Percentiles rank a stretch among this genome's conserved stretches.
Conservation (phyloP, 306 rosid species). For the Senna siamea region DNA sequence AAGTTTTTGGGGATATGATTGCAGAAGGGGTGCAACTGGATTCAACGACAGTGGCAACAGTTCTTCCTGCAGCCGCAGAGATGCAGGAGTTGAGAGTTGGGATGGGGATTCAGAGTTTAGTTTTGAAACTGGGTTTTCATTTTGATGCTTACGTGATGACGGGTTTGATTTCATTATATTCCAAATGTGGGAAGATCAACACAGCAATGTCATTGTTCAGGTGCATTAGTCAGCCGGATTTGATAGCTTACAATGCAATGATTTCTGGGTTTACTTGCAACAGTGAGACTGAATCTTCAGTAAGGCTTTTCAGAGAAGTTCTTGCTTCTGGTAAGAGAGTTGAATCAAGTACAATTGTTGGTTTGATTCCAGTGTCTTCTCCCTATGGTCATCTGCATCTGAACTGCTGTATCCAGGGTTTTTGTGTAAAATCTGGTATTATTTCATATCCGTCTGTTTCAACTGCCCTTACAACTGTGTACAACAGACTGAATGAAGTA, state of each 20-base stretch:
- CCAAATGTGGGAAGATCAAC: slow-evolving; percentile 68
- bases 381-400: slow-evolving; percentile 79
- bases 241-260: slow-evolving; percentile 82
- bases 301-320: slow-evolving; percentile 65
- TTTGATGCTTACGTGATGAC: slow-evolving; percentile 64
- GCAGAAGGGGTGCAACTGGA: slow-evolving; percentile 51
- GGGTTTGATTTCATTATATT: slow-evolving; percentile 80
- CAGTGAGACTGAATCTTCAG: slow-evolving; percentile 58
- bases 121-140: slow-evolving; percentile 69
- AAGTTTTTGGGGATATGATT: slow-evolving; percentile 64
- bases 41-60: slow-evolving; percentile 62
- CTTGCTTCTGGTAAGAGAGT: slow-evolving; percentile 62
- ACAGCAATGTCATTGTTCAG: slow-evolving; percentile 64
- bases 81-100: slow-evolving; percentile 67
- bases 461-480: slow-evolving; percentile 75
- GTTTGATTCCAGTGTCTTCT: slow-evolving; percentile 76
- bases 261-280: slow-evolving; percentile 84
- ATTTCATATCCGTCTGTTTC: slow-evolving; percentile 70
- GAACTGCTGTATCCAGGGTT: slow-evolving; percentile 61
- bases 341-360: slow-evolving; percentile 80
- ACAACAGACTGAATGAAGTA: slow-evolving; percentile 73
- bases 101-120: slow-evolving; percentile 70
- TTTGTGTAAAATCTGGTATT: slow-evolving; percentile 68
- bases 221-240: slow-evolving; percentile 64
- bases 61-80: slow-evolving; percentile 85